Base-by-base conservation (phyloP, 768 basidiomycete species). In the Auricularia heimuer region DNA sequence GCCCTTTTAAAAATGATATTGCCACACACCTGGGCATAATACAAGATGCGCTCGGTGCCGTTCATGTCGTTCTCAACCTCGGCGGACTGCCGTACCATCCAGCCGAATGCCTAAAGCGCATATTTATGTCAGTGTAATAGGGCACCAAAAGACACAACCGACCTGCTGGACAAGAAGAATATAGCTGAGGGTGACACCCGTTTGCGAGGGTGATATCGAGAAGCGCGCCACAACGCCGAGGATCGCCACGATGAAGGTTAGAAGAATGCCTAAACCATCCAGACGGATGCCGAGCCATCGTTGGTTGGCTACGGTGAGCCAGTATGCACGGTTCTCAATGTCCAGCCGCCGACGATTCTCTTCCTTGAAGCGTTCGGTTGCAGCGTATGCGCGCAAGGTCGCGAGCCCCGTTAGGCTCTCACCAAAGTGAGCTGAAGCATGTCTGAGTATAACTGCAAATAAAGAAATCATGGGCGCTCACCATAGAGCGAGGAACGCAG, bases 11-110 rank as follows among this genome's bases (percentile, higher is more conserved):
- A 10, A 2, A 33, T 47, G 4, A 36, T 10, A 12, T n/a, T 34
- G 3, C 16, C 8, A 10, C 11, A 29, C 45, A 64, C n/a, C 45
- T 24, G 42, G 21, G 35, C 3, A 39, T 51, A 45, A 35, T 42
- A 62, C 73, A 65, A 69, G 80, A 83, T 77, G 74, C 84, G 75
- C 73, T 88, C 86, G 0, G 86, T 85, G 8, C 85, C 81, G 69
- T 86, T 85, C 81, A 88, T 83, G 71, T 86, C 82, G 69, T 85
- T 86, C 82, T 87, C 85, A 4, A 86, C 85, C 71, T 91, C 89
- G 3, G 85, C 84, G 8, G 79, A 78, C 71, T 85, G 84, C 18
- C 85, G 75, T 1, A 85, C 72, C 74, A 83, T 76, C 18, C 79
- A 56, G 33, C 18, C 62, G 39, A 54, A 12, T 64, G 44, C 47